Conservation (phyloP, 495 filamentous ascomycete genomes). For the Tuber umbilicatum region DNA sequence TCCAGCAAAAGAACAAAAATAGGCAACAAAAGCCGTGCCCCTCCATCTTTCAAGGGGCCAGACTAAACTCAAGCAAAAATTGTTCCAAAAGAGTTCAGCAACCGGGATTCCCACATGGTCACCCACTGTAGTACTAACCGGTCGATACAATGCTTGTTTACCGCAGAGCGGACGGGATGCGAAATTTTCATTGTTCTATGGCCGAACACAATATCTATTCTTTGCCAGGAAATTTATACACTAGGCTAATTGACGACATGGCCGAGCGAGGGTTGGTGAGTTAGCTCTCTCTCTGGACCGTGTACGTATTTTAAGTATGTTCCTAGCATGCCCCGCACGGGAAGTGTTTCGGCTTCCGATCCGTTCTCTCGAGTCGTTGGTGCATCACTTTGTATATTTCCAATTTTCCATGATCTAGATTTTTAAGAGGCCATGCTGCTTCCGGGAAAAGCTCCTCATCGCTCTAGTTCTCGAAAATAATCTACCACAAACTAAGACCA, state of each 20-base stretch:
- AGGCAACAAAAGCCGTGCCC: not conserved
- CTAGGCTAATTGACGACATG: not conserved
- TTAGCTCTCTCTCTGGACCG: not conserved
- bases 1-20: not conserved
- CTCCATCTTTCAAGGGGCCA: not conserved
- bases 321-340: too few relatives aligned
- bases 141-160: not conserved
- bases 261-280: not conserved
- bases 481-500: too few relatives aligned
- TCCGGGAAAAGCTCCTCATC: too few relatives aligned
- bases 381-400: too few relatives aligned
- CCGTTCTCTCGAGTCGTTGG: too few relatives aligned
- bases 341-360: not conserved
- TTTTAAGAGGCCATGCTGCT: too few relatives aligned
- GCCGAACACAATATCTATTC: not conserved
- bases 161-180: not conserved
- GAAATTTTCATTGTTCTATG: constrained; percentile 2
- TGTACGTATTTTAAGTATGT: too few relatives aligned
- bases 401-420: too few relatives aligned
- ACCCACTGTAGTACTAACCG: not conserved
- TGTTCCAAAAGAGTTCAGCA: too few relatives aligned
- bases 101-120: not conserved
- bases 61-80: not conserved
- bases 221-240: not conserved
- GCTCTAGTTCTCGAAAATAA: too few relatives aligned